Conservation (phyloP, 768 basidiomycete genomes). For the Leccinellum albellum region DNA sequence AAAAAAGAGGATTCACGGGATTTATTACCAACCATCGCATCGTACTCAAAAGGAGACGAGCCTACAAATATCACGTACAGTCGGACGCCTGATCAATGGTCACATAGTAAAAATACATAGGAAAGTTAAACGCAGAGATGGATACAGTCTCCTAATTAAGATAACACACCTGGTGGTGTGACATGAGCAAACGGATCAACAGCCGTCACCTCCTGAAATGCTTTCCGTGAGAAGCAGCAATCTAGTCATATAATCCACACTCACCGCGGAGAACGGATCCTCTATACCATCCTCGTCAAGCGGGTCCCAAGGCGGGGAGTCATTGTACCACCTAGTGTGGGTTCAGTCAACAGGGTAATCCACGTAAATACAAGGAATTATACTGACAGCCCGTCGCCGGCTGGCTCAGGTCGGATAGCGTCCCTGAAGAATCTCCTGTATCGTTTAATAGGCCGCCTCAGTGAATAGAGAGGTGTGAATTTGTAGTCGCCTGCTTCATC, state of each 20-base stretch:
- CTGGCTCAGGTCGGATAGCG: conserved; percentile 3
- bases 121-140: neutral
- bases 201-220: neutral
- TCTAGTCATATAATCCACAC: neutral
- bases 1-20: neutral
- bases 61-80: neutral
- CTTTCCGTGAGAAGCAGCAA: neutral
- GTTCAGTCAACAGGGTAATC: neutral
- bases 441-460: conserved; percentile 15
- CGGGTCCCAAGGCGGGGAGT: conserved; percentile 23
- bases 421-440: conserved; percentile 17
- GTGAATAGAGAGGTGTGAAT: conserved; percentile 21
- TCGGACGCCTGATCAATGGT: neutral
- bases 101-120: neutral
- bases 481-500: conserved; percentile 9
- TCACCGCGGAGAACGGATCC: conserved; percentile 17
- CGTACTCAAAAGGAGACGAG: neutral
- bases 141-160: neutral
- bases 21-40: neutral
- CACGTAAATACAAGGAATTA: neutral
- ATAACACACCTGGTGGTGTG: neutral
- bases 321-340: conserved; percentile 18
- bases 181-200: conserved; percentile 15
- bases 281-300: conserved; percentile 27
- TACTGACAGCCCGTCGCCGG: conserved; percentile 22